A percentile compares a stretch with the other conserved stretches of the same genome.
These are phyloP conservation scores for Monosporascus sp. DNA, from an alignment of 2,329 filamentous ascomycete species.

Conservation along the genomic window DNA sequence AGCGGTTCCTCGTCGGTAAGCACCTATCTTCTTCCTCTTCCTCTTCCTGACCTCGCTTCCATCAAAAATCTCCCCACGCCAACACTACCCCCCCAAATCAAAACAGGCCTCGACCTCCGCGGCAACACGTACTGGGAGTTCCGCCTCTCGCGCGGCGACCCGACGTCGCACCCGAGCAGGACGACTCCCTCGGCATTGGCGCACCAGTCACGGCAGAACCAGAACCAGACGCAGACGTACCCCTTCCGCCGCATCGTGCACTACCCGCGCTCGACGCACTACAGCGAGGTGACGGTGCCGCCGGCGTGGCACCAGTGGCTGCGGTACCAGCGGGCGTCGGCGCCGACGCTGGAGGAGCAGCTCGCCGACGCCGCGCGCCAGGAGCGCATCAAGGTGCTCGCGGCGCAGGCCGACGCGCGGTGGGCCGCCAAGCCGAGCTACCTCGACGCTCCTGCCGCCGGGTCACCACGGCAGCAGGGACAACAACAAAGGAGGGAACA, in stretches of 20 bases:
- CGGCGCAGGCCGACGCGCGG: conserved; percentile 56
- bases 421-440: conserved; percentile 56
- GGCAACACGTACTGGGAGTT: conserved; percentile 70
- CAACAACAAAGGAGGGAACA: too few species aligned
- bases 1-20: conserved; percentile 57
- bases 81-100: background rate
- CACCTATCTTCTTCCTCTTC: conserved; percentile 5
- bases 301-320: conserved; percentile 68
- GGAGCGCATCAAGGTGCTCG: conserved; percentile 49
- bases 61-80: background rate
- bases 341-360: conserved; percentile 56
- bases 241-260: conserved; percentile 60
- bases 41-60: conserved; percentile 1
- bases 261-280: conserved; percentile 50
- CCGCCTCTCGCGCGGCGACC: conserved; percentile 41
- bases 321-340: conserved; percentile 50
- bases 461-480: conserved; percentile 32
- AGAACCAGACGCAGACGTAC: conserved; percentile 22
- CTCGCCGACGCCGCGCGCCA: conserved; percentile 47
- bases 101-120: conserved; percentile 55
- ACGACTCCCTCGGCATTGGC: conserved; percentile 1
- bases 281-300: conserved; percentile 51
- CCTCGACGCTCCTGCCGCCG: conserved; percentile 8
- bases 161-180: background rate
- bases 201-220: background rate